Conservation (phyloP, 2,329 filamentous ascomycete genomes). For the Chaetothyriales sp. region DNA sequence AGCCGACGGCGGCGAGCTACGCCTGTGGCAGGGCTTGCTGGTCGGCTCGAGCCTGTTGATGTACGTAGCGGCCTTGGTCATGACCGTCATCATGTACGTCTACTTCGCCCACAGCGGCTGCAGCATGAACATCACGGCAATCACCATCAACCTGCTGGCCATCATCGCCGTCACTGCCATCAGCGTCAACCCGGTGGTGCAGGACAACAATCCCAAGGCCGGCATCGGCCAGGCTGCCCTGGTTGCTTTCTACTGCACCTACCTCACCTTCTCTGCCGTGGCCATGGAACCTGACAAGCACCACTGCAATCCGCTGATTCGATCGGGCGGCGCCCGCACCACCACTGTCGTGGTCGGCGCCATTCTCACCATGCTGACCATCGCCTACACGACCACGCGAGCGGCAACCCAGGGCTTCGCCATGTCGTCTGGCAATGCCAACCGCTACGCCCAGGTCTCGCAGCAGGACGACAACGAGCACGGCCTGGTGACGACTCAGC, state of each 20-base stretch:
- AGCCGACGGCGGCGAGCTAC: slow-evolving; percentile 45
- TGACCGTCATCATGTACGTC: slow-evolving; percentile 94
- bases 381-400: slow-evolving; percentile 93
- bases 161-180: slow-evolving; percentile 68
- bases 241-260: slow-evolving; percentile 96
- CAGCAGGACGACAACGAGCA: slow-evolving; percentile 73
- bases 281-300: slow-evolving; percentile 97
- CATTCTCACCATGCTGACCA: slow-evolving; percentile 89
- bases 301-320: slow-evolving; percentile 80
- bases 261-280: slow-evolving; percentile 93
- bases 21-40: slow-evolving; percentile 69
- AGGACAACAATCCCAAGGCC: slow-evolving; percentile 84
- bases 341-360: slow-evolving; percentile 87
- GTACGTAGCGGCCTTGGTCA: slow-evolving; percentile 79
- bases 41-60: slow-evolving; percentile 88
- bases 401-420: slow-evolving; percentile 74
- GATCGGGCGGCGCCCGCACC: slow-evolving; percentile 72
- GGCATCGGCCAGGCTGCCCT: slow-evolving; percentile 95
- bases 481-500: slow-evolving; percentile 76
- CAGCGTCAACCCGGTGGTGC: slow-evolving; percentile 78
- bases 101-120: slow-evolving; percentile 78
- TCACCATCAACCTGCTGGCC: slow-evolving; percentile 81
- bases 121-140: slow-evolving; percentile 91
- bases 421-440: slow-evolving; percentile 31
- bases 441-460: slow-evolving; percentile 43